Base-by-base conservation (phyloP, 2,329 filamentous ascomycete species). In the Neophaeococcomyces mojaviensis region DNA sequence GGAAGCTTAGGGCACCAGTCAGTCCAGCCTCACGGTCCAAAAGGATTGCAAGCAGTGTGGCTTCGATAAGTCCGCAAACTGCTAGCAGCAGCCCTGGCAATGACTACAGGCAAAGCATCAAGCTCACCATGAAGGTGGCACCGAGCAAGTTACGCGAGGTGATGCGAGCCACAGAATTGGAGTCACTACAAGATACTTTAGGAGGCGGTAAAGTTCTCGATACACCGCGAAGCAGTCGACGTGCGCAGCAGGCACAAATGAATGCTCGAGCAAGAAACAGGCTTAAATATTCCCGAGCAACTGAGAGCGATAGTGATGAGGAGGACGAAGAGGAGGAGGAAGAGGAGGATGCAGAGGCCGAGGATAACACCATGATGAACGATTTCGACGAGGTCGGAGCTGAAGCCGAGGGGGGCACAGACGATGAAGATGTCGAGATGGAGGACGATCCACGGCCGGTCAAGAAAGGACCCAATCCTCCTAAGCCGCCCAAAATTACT, bases 101-200 rank as follows among this genome's bases (percentile, higher is more conserved):
- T 44, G 63, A 68, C 45, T 51, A 55, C 15, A 59, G 60, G 49
- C 66, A 61, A 55, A 68, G 68, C 33, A 66, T 74, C 39, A 66
- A 64, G 51, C 56, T 74, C 44, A 73, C 67, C 4, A 64, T 74
- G 41, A 74, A 69, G 53, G 72, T 72, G 64, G 68, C 70, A 15
- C 64, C 69, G 16, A 70, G 63, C 55, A 73, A 71, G 57, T 58
- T 73, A 45, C 69, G 70, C 26, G 71, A 73, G 54, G 69, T 68
- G 20, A 72, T 57, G 53, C 66, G 38, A 42, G 52, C 57, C 16
- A 55, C 52, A 33, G 52, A 55, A 35, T 48, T 56, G 19, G 54
- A 57, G 16, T 48, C 55, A 9, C 50, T 57, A 16, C 59, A 56
- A 50, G 72, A 73, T 53, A 66, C 68, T 12, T 69, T 73, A 35